Evolutionary conservation across 2,329 filamentous ascomycete genomes (phyloP).

Genomic region (Scedosporium aurantiacum): DNA sequence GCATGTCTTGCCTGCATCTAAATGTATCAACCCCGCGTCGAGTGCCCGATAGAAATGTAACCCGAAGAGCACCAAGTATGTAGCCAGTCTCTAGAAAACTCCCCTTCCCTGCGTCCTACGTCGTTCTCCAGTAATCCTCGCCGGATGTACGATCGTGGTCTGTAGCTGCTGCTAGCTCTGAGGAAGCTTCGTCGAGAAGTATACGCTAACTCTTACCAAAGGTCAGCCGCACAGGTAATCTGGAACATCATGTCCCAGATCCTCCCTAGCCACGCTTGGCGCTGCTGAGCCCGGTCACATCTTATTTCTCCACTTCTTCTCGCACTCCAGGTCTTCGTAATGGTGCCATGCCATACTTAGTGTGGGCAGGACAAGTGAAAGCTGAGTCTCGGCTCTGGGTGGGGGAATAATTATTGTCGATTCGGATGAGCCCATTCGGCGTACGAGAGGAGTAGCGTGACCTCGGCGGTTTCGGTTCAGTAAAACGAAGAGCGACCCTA

Average conservation of each 20-base stretch:
- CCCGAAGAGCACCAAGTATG: not conserved
- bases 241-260: not conserved
- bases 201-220: not conserved
- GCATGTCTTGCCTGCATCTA: not conserved
- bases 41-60: not conserved
- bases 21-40: not conserved
- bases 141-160: too few relatives aligned
- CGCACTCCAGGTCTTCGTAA: not conserved
- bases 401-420: not conserved
- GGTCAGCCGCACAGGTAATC: not conserved
- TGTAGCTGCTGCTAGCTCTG: too few relatives aligned
- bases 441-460: not conserved
- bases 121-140: too few relatives aligned
- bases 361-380: too few relatives aligned
- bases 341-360: too few relatives aligned
- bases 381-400: too few relatives aligned
- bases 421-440: not conserved
- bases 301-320: not conserved
- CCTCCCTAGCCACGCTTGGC: not conserved
- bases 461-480: not conserved
- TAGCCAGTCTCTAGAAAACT: too few relatives aligned
- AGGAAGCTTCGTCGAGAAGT: not conserved
- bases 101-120: too few relatives aligned
- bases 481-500: not conserved
- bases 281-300: not conserved